Evolutionary conservation across 768 basidiomycete species (phyloP), one percentile per base, ranked within the genome.

Genomic region (Neoboletus subvelutipes): DNA sequence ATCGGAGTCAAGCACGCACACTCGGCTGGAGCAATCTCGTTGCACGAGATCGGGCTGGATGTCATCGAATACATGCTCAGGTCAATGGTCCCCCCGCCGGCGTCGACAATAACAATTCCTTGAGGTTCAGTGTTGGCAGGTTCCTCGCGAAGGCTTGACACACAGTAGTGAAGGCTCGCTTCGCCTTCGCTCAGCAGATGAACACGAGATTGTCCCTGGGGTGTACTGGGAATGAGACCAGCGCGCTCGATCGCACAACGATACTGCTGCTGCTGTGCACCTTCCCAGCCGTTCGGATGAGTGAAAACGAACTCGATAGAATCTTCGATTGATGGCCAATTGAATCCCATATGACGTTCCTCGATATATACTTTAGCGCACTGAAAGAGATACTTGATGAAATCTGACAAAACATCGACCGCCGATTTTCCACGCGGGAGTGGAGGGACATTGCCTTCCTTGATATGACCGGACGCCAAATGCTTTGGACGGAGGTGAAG

Each of bases 31-130:
- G 65, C 63, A 49, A 76, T 60, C 52, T 77, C 75, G 31, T 77
- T 55, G 33, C 76, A 71, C 1, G 34, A 36, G 39, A 55, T 36
- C 5, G 63, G 63, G 13, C 57, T 61, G 6, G 63, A 45, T 3
- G 55, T 65, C 42, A 67, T 64, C 3, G 57, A 67, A 65, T 64
- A 77, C 43, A n/a, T n/a, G n/a, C n/a, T n/a, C n/a, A n/a, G n/a
- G n/a, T n/a, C n/a, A n/a, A n/a, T n/a, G n/a, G n/a, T n/a, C n/a
- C n/a, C n/a, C n/a, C n/a, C n/a, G n/a, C n/a, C n/a, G n/a, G n/a
- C n/a, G n/a, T n/a, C n/a, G 13, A 81, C 70, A 20, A 82, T 63
- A 9, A 79, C 68, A 1, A 80, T 56, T 0, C 69, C 71, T 20
- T 68, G 53, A 3, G 68, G 71, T 0, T 62, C 73, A 71, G 60